Evolutionary conservation across 768 basidiomycete species (phyloP), one percentile per base, ranked within the genome.

Genomic region (Termitomyces sp.): DNA sequence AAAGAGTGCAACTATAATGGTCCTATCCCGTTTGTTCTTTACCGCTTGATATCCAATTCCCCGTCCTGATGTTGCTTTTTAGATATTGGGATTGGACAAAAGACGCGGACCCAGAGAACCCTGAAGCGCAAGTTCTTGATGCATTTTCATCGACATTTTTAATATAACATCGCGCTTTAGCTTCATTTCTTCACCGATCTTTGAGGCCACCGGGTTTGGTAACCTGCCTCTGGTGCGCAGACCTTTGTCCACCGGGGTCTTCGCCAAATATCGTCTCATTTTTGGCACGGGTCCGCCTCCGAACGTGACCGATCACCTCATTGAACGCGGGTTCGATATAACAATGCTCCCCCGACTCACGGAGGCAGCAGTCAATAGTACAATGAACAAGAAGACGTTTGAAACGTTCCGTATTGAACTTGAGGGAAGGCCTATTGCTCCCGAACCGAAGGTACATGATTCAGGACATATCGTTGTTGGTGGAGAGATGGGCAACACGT

Each of bases 31-130:
- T 70, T 54, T 44, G 58, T 56, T 8, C 24, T 49, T 0, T 15
- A 5, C 2, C 19, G 6, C 5, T 10, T 1, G 4, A 17, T 45
- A 11, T 28, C 2, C 14, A n/a, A 5, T 10, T 1, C 5, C 10
- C 32, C 6, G 11, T 28, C 1, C 32, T n/a, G 0, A 15, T 9
- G 9, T n/a, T n/a, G 7, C 0, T 22, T 2, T 40, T 5, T 32
- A 75, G 74, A 7, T 75, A 73, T 42, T 77, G 74, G 74, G 68
- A 75, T 47, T 75, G 73, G 73, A 70, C 69, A 3, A 62, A 59
- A 30, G 74, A 76, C 51, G 63, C 66, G 1, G 69, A 71, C 46
- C 58, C 50, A 41, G 28, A 17, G 46, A 24, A 59, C 51, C 11
- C 30, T 53, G 17, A 56, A 58, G 68, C 70, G 55, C 51, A 63